Conservation (phyloP, 345 rosid species). For the Populus alba region DNA sequence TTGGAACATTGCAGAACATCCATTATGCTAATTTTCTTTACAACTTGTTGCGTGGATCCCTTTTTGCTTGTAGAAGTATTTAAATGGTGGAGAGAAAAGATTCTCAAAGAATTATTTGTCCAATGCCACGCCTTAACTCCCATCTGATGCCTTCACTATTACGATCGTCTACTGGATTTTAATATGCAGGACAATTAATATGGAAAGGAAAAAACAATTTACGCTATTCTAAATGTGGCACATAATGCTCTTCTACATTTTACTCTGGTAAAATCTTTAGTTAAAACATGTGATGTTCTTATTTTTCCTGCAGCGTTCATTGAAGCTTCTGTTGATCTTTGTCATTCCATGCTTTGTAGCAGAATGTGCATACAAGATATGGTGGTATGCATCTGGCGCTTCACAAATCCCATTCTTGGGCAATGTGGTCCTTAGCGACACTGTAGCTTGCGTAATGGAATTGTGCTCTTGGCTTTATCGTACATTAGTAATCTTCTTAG, state of each 20-base stretch:
- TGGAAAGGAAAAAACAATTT: too few species aligned
- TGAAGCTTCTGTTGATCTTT: conserved; percentile 64
- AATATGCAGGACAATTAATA: too few species aligned
- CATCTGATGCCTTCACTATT: neutral
- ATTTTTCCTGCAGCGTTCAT: conserved; percentile 59
- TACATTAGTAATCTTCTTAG: conserved; percentile 69
- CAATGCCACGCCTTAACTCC: neutral
- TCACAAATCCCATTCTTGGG: conserved; percentile 87
- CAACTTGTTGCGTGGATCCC: too few species aligned
- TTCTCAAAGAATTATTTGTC: neutral
- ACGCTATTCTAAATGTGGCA: neutral
- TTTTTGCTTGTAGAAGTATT: too few species aligned
- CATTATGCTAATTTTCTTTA: too few species aligned
- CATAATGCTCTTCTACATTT: neutral
- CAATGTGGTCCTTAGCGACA: conserved; percentile 66
- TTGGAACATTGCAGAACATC: too few species aligned
- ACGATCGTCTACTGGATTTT: neutral
- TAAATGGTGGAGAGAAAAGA: neutral
- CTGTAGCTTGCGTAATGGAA: conserved; percentile 79
- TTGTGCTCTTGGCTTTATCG: conserved; percentile 90
- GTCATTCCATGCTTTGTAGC: conserved; percentile 72
- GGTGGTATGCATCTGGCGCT: conserved; percentile 98
- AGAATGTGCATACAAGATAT: conserved; percentile 78
- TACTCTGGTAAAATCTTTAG: too few species aligned
- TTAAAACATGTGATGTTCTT: too few species aligned